phyloP scores from a whole-genome alignment of 306 rosid species.

The Macrotyloma uniflorum region DNA sequence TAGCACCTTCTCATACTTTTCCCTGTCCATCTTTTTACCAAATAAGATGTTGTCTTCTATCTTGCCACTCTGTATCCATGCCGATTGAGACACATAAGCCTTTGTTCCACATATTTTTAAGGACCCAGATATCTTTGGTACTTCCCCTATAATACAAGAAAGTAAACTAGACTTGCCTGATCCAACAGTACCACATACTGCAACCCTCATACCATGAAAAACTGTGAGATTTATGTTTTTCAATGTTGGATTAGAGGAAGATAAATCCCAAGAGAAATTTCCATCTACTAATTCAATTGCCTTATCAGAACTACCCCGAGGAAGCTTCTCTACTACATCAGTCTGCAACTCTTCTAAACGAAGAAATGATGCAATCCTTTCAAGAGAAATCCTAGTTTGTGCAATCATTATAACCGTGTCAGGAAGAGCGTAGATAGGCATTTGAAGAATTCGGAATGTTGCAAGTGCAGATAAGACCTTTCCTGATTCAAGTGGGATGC shows the following conservation, averaged over 20 bases:
- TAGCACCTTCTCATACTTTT: constrained; percentile 67
- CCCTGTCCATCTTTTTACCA: constrained; percentile 75
- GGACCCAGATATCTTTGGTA: constrained; percentile 73
- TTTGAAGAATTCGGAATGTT: constrained; percentile 81
- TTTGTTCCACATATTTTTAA: constrained; percentile 74
- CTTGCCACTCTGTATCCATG: constrained; percentile 92
- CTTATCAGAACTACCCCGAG: constrained; percentile 59
- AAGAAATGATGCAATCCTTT: constrained; percentile 76
- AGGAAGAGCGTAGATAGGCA: constrained; percentile 70
- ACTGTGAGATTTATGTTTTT: constrained; percentile 58
- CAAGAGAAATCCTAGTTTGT: constrained; percentile 84
- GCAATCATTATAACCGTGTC: constrained; percentile 72
- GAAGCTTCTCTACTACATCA: constrained; percentile 67
- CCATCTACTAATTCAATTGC: constrained; percentile 70
- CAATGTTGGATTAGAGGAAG: constrained; percentile 55
- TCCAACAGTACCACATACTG: constrained; percentile 89
- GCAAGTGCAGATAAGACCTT: constrained; percentile 91
- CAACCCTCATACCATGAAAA: constrained; percentile 71
- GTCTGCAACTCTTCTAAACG: constrained; percentile 67
- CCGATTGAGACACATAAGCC: constrained; percentile 89
- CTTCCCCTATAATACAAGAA: constrained; percentile 79
- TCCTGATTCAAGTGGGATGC: constrained; percentile 87
- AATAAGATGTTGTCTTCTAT: constrained; percentile 79
- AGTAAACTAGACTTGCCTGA: constrained; percentile 92
- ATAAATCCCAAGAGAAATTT: constrained; percentile 79